phyloP scores from a whole-genome alignment of 805 yeast species.

The Metschnikowia kunwiensis region DNA sequence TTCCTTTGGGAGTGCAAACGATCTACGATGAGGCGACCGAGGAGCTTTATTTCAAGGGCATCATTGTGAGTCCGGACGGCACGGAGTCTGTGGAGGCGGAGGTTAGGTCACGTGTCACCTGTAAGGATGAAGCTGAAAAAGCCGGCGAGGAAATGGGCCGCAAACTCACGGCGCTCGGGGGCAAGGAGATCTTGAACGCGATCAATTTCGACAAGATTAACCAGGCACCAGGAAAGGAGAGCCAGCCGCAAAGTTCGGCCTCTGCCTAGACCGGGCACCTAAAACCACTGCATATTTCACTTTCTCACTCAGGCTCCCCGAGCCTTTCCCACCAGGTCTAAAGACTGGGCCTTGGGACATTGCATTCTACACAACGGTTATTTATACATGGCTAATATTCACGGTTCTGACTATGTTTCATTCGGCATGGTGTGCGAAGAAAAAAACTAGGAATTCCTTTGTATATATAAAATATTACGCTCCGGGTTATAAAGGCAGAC shows the following conservation, averaged over 20 bases:
- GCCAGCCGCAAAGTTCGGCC: neutral
- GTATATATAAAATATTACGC: no score
- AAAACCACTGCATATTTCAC: constrained; percentile 10
- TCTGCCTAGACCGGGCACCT: neutral
- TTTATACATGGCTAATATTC: no score
- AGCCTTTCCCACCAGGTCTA: no score
- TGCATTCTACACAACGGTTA: constrained; percentile 8
- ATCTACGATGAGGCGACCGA: constrained; percentile 43
- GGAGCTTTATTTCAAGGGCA: constrained; percentile 55
- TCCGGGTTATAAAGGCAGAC: no score
- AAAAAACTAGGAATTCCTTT: no score
- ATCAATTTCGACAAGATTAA: constrained; percentile 70
- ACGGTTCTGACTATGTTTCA: no score
- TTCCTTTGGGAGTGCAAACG: constrained; percentile 91
- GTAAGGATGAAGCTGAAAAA: constrained; percentile 58
- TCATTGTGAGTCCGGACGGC: constrained; percentile 87
- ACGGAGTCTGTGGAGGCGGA: constrained; percentile 59
- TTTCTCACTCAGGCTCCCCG: constrained; percentile 1
- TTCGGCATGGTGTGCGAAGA: no score
- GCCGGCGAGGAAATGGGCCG: constrained; percentile 72
- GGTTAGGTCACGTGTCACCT: constrained; percentile 35
- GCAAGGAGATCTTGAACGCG: constrained; percentile 73
- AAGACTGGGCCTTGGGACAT: constrained; percentile 2
- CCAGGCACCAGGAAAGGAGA: constrained; percentile 29
- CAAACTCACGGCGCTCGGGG: constrained; percentile 69